Evolutionary conservation across 441 rosid genomes (phyloP), one percentile per base, ranked within the genome.

Genomic region (Populus hybrid): DNA sequence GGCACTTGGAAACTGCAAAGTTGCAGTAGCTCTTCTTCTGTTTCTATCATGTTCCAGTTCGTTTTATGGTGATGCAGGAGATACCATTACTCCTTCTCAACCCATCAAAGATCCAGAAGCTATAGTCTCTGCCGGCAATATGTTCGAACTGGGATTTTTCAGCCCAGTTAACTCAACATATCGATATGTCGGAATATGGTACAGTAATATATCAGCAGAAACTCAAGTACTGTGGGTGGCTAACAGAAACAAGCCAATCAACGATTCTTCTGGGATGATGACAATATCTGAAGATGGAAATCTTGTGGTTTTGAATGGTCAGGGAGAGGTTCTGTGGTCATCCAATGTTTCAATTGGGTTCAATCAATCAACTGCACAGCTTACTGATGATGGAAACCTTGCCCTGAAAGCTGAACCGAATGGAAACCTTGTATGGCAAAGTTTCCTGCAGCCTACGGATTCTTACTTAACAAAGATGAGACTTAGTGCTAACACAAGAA

Each of bases 131-230:
- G 72, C 5, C 28, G 84, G 83, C 12, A 35, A 76, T 0, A 24
- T 8, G 6, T 86, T 85, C 82, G 63, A 78, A 78, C 8, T 88
- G 66, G 91, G 94, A 35, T 89, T 90, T 85, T 89, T 87, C 82
- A 87, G 80, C 72, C 90, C 89, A 2, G 77, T 16, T 6, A 84
- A 87, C 40, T 85, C 89, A n/a, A 61, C 74, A 16, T 42, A 82
- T 71, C 85, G 87, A 10, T 87, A 82, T 26, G 86, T 79, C 8
- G 93, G 93, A 66, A 87, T 89, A 59, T 86, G 91, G 95, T 81
- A 82, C 68, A 87, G 76, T 10, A 35, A 75, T 8, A 3, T 75
- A 66, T 69, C 87, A 32, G 72, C 6, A 1, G 66, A 14, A 67
- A 82, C 81, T 32, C 34, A 0, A 18, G 59, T 53, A n/a, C 73